Conservation (phyloP, 139 green algal genomes). For the Chlorella vulgaris region DNA sequence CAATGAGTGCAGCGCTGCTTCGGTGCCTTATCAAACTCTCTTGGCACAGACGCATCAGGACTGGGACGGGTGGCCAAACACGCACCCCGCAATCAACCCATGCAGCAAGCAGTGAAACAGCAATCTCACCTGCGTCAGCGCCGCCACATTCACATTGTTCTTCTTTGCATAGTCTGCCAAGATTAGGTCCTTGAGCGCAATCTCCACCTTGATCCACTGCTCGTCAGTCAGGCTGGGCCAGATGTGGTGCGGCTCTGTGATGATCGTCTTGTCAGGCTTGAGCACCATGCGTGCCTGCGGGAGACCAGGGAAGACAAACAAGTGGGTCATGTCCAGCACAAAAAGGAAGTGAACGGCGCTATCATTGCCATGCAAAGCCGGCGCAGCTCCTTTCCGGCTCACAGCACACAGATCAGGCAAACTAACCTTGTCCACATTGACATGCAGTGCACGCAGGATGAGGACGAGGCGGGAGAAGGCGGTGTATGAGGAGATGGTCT, state of each 20-base stretch:
- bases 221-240: slow-evolving; percentile 98
- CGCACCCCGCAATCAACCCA: too few species aligned
- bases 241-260: slow-evolving; percentile 98
- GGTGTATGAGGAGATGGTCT: slow-evolving; percentile 97
- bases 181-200: slow-evolving; percentile 98
- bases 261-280: slow-evolving; percentile 92
- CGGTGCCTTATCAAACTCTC: too few species aligned
- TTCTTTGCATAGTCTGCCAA: slow-evolving; percentile 99
- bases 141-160: slow-evolving; percentile 98
- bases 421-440: slow-evolving; percentile 95
- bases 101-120: background rate
- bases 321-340: too few species aligned
- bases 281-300: slow-evolving; percentile 91
- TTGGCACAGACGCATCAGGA: too few species aligned
- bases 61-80: too few species aligned
- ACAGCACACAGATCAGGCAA: background rate
- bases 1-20: too few species aligned
- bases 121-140: slow-evolving; percentile 76
- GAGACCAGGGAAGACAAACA: background rate
- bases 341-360: too few species aligned
- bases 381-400: too few species aligned
- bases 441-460: slow-evolving; percentile 97
- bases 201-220: slow-evolving; percentile 99
- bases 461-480: slow-evolving; percentile 98
- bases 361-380: too few species aligned